Evolutionary conservation across 2,329 filamentous ascomycete species (phyloP), one percentile per base, ranked within the genome.

Genomic region (Hyphodiscus sp.): DNA sequence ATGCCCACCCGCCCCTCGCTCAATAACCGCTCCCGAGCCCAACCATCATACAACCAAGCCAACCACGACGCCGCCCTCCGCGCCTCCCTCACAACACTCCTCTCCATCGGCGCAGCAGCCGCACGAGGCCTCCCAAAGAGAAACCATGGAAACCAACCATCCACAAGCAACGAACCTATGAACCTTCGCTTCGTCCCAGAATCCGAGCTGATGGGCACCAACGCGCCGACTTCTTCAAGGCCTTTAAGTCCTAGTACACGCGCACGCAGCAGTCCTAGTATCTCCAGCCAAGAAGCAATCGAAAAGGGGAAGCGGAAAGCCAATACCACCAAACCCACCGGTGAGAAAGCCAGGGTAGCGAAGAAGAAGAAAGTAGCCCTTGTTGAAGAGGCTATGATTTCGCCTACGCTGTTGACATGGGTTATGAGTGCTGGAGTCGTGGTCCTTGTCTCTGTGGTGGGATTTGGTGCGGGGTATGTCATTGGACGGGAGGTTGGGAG

Each of bases 41-140:
- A 60, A 51, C 52, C 56, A 30, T 79, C 80, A 10, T 82, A 79
- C 67, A 87, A 89, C 63, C 89, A 90, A 62, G 85, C 89, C 47
- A 91, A 97, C 63, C 91, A 97, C 63, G 94, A 99, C 64, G 94
- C 91, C 29, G 94, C 91, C 1, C 78, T 99, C 11, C 85, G 94
- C 33, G 91, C 94, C 19, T 96, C 90, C 47, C 78, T 99, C n/a
- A 96, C 91, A 0, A 97, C 94, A 0, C 79, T 99, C 13, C 81
- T 99, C 13, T 96, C 92, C n/a, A 95, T 90, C 65, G 92, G 91
- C 0, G 91, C 91, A 2, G 94, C 92, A 0, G 94, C 92, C 0
- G 94, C 92, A 1, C 82, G 94, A 44, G 87, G 87, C 3, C 75
- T 94, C 16, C 83, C 86, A 0, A 96, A 94, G 66, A 73, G 75